These are phyloP conservation scores for Phallus indusiatus DNA, from an alignment of 768 basidiomycete genomes.

Conservation along the genomic window DNA sequence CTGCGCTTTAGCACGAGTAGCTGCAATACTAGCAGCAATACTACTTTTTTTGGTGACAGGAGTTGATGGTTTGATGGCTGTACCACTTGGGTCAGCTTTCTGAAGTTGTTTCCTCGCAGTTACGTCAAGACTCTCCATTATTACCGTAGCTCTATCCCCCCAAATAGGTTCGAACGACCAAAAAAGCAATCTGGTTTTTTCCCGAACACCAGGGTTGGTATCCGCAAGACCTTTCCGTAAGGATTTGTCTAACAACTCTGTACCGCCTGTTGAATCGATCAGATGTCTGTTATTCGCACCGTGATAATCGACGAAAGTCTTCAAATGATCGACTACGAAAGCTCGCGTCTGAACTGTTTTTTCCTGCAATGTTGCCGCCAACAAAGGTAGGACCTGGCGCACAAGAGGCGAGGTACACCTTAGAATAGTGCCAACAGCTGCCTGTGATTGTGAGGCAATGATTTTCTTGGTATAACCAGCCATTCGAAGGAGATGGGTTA, in stretches of 20 bases:
- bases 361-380: slow-evolving; percentile 64
- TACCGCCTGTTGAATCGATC: slow-evolving; percentile 60
- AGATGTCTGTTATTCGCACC: slow-evolving; percentile 48
- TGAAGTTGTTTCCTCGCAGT: slow-evolving; percentile 74
- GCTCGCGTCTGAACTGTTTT: slow-evolving; percentile 72
- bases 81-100: slow-evolving; percentile 58
- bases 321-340: slow-evolving; percentile 60
- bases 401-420: slow-evolving; percentile 62
- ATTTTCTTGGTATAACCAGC: slow-evolving; percentile 90
- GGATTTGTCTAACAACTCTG: slow-evolving; percentile 65
- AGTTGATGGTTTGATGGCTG: slow-evolving; percentile 40
- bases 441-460: slow-evolving; percentile 77
- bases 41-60: slow-evolving; percentile 66
- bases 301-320: slow-evolving; percentile 65
- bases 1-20: slow-evolving; percentile 81
- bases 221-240: slow-evolving; percentile 70
- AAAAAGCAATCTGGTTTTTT: slow-evolving; percentile 59
- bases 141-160: slow-evolving; percentile 53
- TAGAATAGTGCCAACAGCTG: slow-evolving; percentile 57
- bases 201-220: slow-evolving; percentile 69
- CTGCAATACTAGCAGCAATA: slow-evolving; percentile 79
- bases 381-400: slow-evolving; percentile 53
- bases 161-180: slow-evolving; percentile 77
- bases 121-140: slow-evolving; percentile 61
- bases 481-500: slow-evolving; percentile 77